Conservation (phyloP, 805 yeast species). For the Ogataea sp. region DNA sequence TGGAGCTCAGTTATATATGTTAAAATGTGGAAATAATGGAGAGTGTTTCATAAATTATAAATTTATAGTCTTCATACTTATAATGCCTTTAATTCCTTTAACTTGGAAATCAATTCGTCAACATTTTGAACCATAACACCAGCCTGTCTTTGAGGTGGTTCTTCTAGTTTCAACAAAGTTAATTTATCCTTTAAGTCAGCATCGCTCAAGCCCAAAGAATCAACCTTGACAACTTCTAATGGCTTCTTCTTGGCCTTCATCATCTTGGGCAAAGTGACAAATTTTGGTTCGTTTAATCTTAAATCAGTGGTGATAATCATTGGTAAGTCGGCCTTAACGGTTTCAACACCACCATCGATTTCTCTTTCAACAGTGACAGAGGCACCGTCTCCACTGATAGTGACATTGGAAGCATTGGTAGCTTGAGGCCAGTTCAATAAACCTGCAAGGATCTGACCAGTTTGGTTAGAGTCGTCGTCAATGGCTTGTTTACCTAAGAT, state of each 20-base stretch:
- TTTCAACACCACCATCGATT: constrained; percentile 92
- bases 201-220: constrained; percentile 45
- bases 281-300: constrained; percentile 90
- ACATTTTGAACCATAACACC: constrained; percentile 77
- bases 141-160: constrained; percentile 76
- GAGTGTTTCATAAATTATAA: neutral
- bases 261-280: constrained; percentile 90
- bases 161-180: constrained; percentile 65
- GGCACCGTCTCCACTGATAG: constrained; percentile 41
- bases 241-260: constrained; percentile 99
- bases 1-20: too few relatives aligned
- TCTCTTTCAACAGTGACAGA: constrained; percentile 81
- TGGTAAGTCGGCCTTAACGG: constrained; percentile 71
- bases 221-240: constrained; percentile 50
- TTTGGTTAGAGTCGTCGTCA: constrained; percentile 91
- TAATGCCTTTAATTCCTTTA: constrained; percentile 64
- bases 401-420: constrained; percentile 86
- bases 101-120: constrained; percentile 71
- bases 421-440: constrained; percentile 94
- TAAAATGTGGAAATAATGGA: too few relatives aligned
- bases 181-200: constrained; percentile 56
- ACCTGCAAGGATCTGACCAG: constrained; percentile 96
- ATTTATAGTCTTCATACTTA: neutral
- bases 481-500: constrained; percentile 95
- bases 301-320: constrained; percentile 86